These are phyloP conservation scores for Cercis canadensis DNA, from an alignment of 306 rosid species.

Conservation along the genomic window DNA sequence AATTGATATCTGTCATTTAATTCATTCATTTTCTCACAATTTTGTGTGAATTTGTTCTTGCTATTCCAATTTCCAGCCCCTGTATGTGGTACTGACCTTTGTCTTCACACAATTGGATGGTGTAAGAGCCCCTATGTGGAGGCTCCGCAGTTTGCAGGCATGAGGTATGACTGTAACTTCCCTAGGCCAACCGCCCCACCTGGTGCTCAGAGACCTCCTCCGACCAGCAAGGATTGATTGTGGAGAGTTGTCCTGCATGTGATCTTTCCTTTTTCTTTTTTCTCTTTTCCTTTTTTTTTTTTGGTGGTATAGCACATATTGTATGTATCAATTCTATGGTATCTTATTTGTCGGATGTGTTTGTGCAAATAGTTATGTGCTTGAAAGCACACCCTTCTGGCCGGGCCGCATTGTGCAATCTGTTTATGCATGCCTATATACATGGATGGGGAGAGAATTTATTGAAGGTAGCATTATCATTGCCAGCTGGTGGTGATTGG, in stretches of 20 bases:
- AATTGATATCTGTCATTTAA: conserved; percentile 5
- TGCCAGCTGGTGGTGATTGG: conserved; percentile 43
- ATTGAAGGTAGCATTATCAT: conserved; percentile 39
- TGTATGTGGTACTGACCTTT: no score
- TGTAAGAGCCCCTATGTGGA: conserved; percentile 86
- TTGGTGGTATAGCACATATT: conserved; percentile 26
- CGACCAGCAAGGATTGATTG: conserved; percentile 61
- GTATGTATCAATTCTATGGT: conserved; percentile 48
- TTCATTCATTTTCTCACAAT: conserved; percentile 18
- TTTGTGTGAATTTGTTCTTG: conserved; percentile 2
- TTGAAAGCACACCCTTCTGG: conserved; percentile 34
- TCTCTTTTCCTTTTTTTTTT: not conserved
- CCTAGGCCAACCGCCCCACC: conserved; percentile 95
- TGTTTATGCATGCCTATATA: conserved; percentile 40
- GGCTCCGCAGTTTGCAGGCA: conserved; percentile 71
- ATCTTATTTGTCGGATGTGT: conserved; percentile 17
- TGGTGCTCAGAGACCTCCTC: conserved; percentile 83
- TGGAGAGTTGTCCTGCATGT: conserved; percentile 17
- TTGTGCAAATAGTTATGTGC: conserved; percentile 39
- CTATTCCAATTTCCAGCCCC: not conserved
- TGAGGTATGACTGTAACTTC: conserved; percentile 51
- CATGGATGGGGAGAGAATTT: conserved; percentile 43
- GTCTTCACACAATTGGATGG: conserved; percentile 21
- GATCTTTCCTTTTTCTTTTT: no score
- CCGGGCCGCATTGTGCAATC: conserved; percentile 33